Base-by-base conservation (phyloP, 805 yeast genomes). In the Candida michaelii region DNA sequence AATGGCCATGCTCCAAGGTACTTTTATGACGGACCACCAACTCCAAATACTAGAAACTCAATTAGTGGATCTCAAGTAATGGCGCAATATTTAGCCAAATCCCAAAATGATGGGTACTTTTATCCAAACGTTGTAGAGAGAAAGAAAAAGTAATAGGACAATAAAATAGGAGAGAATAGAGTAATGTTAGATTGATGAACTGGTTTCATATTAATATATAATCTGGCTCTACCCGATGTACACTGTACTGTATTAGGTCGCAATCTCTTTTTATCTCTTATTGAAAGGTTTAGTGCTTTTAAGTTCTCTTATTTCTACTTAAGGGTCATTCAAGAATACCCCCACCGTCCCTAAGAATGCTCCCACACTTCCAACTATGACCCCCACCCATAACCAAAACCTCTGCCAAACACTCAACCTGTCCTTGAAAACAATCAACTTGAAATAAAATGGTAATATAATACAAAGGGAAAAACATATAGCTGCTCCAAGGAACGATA, bases 21-120 rank as follows among this genome's bases (percentile, higher is more conserved):
- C 6, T 40, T 33, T 15, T 33, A 37, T 23, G 43, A 43, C 4
- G 37, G 31, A n/a, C 25, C 23, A n/a, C 36, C 19, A 15, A 41
- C 44, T 38, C 19, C 31, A 25, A 24, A 11, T 27, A n/a, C 19
- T 19, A 19, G 33, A 14, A 39, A 32, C 13, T 37, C 48, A 14
- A 37, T 62, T 9, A 63, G 83, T 5, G 89, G 89, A 2, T 80
- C 86, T 0, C 85, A 81, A 51, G 87, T 84, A 10, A 82, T 84
- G 88, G 83, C 88, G 0, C 89, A 83, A 55, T 84, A 83, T 55
- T 66, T 84, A 51, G 85, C 87, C n/a, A 85, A 80, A 56, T 68
- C 52, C 4, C 83, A 82, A 51, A 83, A 80, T 46, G 83, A 83
- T 9, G 73, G 73, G 35, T 60, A 77, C 54, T 58, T 78, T 45